Conservation (phyloP, 108 stramenopile genomes). For the Ochromonas danica region DNA sequence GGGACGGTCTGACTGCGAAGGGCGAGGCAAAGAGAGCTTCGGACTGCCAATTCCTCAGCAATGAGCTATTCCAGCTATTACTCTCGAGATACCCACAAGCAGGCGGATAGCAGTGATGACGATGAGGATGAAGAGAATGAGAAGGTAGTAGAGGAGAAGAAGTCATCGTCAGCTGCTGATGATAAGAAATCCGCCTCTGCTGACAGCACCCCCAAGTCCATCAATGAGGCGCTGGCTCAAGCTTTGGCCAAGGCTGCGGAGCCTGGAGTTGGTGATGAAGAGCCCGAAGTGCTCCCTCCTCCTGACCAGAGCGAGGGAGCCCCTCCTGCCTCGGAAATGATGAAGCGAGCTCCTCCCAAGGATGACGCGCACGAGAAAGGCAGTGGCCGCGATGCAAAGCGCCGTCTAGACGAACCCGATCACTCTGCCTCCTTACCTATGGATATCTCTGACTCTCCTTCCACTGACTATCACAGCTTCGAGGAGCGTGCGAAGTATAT, state of each 20-base stretch:
- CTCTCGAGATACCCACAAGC: no score
- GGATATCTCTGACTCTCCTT: no score
- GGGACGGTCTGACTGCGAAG: no score
- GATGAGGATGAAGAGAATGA: no score
- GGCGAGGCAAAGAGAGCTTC: no score
- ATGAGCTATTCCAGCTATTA: no score
- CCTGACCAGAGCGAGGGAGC: background rate
- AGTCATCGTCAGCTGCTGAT: background rate
- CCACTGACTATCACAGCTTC: background rate
- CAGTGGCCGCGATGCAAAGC: background rate
- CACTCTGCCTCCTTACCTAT: background rate
- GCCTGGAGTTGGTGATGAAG: constrained; percentile 8
- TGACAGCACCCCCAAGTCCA: background rate
- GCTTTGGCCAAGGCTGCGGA: background rate
- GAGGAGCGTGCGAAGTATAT: constrained; percentile 69
- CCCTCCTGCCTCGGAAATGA: background rate
- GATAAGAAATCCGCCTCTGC: no score
- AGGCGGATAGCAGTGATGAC: no score
- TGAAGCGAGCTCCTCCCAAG: background rate
- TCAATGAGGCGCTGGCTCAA: background rate
- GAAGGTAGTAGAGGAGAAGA: no score
- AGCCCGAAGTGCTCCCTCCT: constrained; percentile 12
- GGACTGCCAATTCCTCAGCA: background rate
- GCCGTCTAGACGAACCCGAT: background rate
- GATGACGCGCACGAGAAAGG: background rate